These are phyloP conservation scores for Silene noctiflora DNA, from an alignment of 179 eudicot genomes.

Conservation along the genomic window DNA sequence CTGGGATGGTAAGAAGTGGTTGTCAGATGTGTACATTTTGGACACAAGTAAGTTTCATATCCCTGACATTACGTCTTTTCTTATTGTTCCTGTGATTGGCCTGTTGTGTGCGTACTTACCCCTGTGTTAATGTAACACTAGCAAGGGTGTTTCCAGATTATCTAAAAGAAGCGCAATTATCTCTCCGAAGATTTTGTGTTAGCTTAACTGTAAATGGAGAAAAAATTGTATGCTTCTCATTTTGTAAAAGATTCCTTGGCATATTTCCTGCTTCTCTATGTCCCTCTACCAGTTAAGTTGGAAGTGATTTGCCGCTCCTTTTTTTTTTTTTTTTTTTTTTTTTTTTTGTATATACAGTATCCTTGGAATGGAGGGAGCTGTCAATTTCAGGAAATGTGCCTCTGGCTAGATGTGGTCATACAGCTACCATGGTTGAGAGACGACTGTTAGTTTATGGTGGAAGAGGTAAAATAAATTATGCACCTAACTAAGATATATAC, in stretches of 20 bases:
- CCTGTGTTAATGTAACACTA: no score
- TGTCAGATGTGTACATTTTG: conserved; percentile 84
- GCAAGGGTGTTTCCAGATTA: no score
- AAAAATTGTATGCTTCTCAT: not conserved
- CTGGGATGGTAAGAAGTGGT: conserved; percentile 96
- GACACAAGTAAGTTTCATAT: conserved; percentile 70
- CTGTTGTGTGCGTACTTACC: not conserved
- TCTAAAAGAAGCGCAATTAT: no score
- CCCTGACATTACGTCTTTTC: not conserved
- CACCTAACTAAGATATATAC: conserved; percentile 11
- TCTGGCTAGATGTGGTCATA: conserved; percentile 96
- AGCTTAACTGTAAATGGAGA: not conserved
- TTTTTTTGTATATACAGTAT: conserved; percentile 44
- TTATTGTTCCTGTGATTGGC: not conserved
- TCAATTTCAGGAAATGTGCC: conserved; percentile 78
- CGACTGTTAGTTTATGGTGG: conserved; percentile 91
- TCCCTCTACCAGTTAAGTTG: not conserved
- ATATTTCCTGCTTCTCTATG: not conserved
- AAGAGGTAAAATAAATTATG: conserved; percentile 53
- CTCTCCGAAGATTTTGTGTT: not conserved
- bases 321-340: not conserved
- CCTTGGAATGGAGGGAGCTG: conserved; percentile 94
- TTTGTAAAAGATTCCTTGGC: not conserved
- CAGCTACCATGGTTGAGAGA: conserved; percentile 95
- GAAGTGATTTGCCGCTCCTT: conserved; percentile 8